phyloP scores from a whole-genome alignment of 805 yeast species.

The Yarrowia divulgata region DNA sequence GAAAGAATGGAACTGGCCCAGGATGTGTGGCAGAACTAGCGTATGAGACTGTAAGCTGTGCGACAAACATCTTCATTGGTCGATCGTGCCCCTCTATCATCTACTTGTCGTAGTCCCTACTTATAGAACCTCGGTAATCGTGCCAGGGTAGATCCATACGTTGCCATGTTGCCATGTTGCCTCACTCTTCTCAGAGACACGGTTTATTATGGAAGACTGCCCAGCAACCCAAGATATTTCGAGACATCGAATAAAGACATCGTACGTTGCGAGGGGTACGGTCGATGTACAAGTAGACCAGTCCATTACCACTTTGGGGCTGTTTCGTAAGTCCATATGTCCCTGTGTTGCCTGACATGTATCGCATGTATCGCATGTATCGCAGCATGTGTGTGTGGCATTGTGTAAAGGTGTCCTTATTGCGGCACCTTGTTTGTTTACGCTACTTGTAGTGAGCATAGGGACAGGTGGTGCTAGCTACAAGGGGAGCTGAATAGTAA shows the following conservation, averaged over 20 bases:
- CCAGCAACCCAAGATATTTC: neutral
- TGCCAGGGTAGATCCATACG: too few species aligned
- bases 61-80: too few species aligned
- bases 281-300: too few species aligned
- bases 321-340: neutral
- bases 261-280: neutral
- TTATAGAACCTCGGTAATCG: too few species aligned
- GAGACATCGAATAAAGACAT: neutral
- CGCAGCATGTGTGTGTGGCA: neutral
- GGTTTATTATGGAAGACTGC: neutral
- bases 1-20: too few species aligned
- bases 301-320: neutral
- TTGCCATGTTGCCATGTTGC: too few species aligned
- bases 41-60: too few species aligned
- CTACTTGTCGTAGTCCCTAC: too few species aligned
- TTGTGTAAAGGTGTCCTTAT: constrained; percentile 29
- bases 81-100: too few species aligned
- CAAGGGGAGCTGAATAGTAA: neutral
- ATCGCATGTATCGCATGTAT: too few species aligned
- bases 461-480: neutral
- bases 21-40: too few species aligned
- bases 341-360: neutral
- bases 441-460: neutral
- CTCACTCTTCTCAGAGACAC: neutral
- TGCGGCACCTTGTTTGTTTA: constrained; percentile 27